Evolutionary conservation across 345 rosid genomes (phyloP).

Genomic region (Moricandia arvensis): DNA sequence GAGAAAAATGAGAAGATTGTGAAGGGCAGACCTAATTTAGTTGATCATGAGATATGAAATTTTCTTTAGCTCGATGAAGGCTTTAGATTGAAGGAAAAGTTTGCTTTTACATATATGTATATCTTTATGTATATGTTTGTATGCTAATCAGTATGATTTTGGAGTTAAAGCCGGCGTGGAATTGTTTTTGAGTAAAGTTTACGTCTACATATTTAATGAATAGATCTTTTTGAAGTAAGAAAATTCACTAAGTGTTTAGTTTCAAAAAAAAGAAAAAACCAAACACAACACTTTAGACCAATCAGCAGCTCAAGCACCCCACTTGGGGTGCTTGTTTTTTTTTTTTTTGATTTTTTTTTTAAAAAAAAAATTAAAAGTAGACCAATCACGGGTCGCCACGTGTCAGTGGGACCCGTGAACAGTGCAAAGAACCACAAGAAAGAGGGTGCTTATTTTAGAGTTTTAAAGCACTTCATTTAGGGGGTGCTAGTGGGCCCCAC

Average conservation of each 20-base stretch:
- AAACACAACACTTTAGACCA: neutral
- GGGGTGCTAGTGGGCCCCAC: no score
- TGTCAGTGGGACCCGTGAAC: no score
- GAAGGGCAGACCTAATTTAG: conserved; percentile 13
- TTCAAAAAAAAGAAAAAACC: no score
- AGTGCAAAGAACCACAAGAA: no score
- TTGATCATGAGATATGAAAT: conserved; percentile 16
- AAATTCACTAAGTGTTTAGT: neutral
- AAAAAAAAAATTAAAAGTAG: no score
- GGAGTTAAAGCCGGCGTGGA: conserved; percentile 25
- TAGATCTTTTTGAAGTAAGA: neutral
- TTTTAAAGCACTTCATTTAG: no score
- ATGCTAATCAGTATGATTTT: conserved; percentile 11
- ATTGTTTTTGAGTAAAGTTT: conserved; percentile 33
- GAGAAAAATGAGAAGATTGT: conserved; percentile 17
- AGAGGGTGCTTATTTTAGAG: no score
- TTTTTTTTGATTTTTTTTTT: no score
- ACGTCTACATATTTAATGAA: conserved; percentile 16
- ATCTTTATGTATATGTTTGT: neutral
- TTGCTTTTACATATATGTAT: conserved; percentile 1
- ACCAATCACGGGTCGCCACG: no score
- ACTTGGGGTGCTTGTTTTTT: no score
- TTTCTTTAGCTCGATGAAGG: conserved; percentile 30
- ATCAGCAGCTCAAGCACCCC: neutral
- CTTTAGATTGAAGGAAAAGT: conserved; percentile 38